Base-by-base conservation (phyloP, 1,139 yeast species). In the Candida sp. region DNA sequence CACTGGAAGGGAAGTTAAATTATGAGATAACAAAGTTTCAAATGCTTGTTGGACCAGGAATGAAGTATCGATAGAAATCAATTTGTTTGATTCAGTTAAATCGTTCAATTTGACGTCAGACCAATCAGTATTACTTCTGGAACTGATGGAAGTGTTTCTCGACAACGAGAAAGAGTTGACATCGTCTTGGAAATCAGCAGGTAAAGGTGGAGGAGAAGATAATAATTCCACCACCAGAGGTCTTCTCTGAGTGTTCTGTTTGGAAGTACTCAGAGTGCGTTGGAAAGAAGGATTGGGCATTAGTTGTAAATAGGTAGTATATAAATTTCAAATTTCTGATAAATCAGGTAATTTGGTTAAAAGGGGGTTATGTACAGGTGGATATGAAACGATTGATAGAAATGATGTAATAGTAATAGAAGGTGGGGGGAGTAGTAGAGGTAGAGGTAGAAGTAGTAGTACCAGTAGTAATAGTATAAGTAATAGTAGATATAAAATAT, bases 1-100 rank as follows among this genome's bases (percentile, higher is more conserved):
- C 3, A 93, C 95, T 0, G 98, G 98, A 43, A 93, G 70, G 29
- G 95, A 84, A 2, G 97, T 91, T 57, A 93, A 76, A 49, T 86
- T 82, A 62, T 90, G 77, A 34, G 75, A 66, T 39, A 77, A 75
- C 55, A 93, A 73, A 3, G 84, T 82, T 55, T 89, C 90, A 67
- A 88, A 93, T 2, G 98, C 97, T 46, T 81, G 75, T 61, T 91
- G 97, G 15, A 90, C 95, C 1, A 96, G 81, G 36, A 81, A 70
- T 21, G 75, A 64, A 11, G 74, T 60, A 50, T 80, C 79, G 51
- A 90, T 84, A 41, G 81, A 75, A 41, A 90, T 79, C 56, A 93
- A 75, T 60, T 87, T 86, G 50, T 86, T 90, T 42, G 79, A 75
- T 64, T 89, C 95, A 34, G 89, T 84, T 53, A 93, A 74, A 54